Evolutionary conservation across 176 grass and related monocot species (phyloP).

Genomic region (barley (Hordeum vulgare)): MorexV3_pseudomolecules_assembly NC_058519.1:290020109-290020608

Average conservation of each 20-base stretch:
- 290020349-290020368: not conserved
- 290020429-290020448: not conserved
- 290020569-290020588: slow-evolving; percentile 1
- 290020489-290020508: slow-evolving; percentile 12
- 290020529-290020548: not conserved
- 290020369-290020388: not conserved
- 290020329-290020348: not conserved
- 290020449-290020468: too few species aligned
- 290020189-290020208: not conserved
- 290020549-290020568: not conserved
- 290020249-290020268: not conserved
- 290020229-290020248: not conserved
- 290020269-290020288: not conserved
- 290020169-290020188: not conserved
- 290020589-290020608: not conserved
- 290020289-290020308: not conserved
- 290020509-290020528: not conserved
- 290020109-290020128: not conserved
- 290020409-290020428: not conserved
- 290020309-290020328: not conserved
- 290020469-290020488: too few species aligned
- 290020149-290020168: not conserved
- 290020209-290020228: not conserved
- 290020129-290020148: not conserved
- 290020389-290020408: not conserved